A percentile compares a stretch with the other conserved stretches of the same genome.
Conservation (phyloP, 768 basidiomycete genomes). For the Cystofilobasidium capitatum region DNA sequence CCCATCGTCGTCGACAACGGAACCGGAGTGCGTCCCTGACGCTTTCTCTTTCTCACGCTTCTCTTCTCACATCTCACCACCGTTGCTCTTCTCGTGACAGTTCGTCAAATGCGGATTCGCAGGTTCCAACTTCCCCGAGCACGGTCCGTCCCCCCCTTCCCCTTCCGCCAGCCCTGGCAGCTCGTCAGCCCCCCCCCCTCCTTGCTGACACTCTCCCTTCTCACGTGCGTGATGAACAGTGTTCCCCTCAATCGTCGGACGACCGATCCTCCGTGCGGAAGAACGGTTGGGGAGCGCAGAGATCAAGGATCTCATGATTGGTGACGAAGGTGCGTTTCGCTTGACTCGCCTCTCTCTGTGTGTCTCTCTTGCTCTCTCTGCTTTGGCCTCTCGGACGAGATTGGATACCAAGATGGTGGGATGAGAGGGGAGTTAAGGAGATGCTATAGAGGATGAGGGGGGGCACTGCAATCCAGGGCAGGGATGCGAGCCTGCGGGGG, state of each 20-base stretch:
- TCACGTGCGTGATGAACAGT: conserved; percentile 47
- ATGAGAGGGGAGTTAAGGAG: neutral
- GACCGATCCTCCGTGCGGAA: conserved; percentile 93
- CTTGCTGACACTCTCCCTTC: neutral
- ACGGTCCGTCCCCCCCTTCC: conserved; percentile 49
- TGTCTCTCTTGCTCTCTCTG: no score
- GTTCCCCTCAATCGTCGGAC: conserved; percentile 92
- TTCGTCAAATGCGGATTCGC: conserved; percentile 87
- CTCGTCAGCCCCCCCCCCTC: neutral
- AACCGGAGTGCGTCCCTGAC: conserved; percentile 57
- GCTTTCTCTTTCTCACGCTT: neutral
- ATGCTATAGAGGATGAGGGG: neutral
- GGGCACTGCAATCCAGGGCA: neutral
- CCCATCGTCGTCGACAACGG: conserved; percentile 80
- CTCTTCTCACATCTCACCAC: neutral
- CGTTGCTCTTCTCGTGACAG: conserved; percentile 41
- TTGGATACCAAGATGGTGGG: no score
- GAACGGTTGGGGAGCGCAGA: conserved; percentile 75
- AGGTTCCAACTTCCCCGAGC: conserved; percentile 88
- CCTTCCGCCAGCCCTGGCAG: neutral
- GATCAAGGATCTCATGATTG: conserved; percentile 97
- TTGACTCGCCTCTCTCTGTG: neutral
- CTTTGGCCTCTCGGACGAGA: no score
- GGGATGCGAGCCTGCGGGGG: neutral
- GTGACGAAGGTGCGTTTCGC: conserved; percentile 54